Percentiles rank a stretch among this genome's conserved stretches.
Evolutionary conservation across 495 filamentous ascomycete species (phyloP).

Genomic region (Polyplosphaeria fusca): DNA sequence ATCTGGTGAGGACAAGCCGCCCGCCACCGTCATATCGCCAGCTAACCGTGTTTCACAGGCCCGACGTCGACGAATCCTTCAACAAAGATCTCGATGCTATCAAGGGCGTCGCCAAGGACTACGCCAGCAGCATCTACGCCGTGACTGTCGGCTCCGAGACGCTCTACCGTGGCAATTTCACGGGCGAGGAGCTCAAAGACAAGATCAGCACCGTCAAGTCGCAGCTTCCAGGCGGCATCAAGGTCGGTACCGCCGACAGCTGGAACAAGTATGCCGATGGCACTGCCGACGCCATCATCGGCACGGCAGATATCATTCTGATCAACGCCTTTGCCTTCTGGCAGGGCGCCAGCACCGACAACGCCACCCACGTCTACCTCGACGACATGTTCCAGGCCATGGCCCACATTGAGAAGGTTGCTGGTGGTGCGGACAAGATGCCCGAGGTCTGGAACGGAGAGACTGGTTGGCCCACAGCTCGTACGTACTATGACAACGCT

Average conservation of each 20-base stretch:
- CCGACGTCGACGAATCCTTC: constrained; percentile 65
- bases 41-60: constrained; percentile 47
- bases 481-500: constrained; percentile 36
- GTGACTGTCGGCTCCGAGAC: constrained; percentile 77
- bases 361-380: constrained; percentile 68
- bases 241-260: constrained; percentile 73
- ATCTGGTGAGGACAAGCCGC: constrained; percentile 57
- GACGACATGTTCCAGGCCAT: constrained; percentile 71
- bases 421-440: constrained; percentile 48
- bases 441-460: constrained; percentile 72
- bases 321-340: constrained; percentile 85
- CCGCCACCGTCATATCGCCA: neutral
- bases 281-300: constrained; percentile 65
- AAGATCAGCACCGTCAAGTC: constrained; percentile 62
- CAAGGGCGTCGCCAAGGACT: constrained; percentile 47
- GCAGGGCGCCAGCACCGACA: constrained; percentile 63
- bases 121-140: constrained; percentile 62
- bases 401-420: constrained; percentile 61
- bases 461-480: constrained; percentile 63
- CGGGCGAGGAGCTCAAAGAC: constrained; percentile 56
- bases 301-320: constrained; percentile 63
- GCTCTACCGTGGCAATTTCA: constrained; percentile 71
- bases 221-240: constrained; percentile 49
- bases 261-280: constrained; percentile 81
- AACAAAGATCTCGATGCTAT: constrained; percentile 60